phyloP scores from a whole-genome alignment of 1,284 basidiomycete species.

The Ustilago lituana region DNA sequence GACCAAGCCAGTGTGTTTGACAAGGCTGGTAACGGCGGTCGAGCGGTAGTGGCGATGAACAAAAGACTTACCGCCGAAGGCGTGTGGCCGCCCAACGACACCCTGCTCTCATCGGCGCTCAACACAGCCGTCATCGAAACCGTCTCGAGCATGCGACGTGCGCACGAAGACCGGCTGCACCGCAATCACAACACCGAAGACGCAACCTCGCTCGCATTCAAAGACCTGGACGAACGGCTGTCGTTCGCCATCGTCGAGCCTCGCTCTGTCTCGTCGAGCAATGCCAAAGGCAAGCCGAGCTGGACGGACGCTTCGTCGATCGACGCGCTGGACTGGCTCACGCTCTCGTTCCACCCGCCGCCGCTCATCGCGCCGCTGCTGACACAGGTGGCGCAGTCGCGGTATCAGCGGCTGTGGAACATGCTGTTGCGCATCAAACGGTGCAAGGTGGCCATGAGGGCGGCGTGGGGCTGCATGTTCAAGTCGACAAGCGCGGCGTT shows the following conservation, averaged over 20 bases:
- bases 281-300: conserved; percentile 8
- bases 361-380: conserved; percentile 55
- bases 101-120: conserved; percentile 42
- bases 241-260: conserved; percentile 55
- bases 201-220: conserved; percentile 39
- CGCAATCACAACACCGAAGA: conserved; percentile 20
- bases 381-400: conserved; percentile 37
- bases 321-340: conserved; percentile 57
- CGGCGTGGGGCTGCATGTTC: conserved; percentile 23
- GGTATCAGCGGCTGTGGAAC: conserved; percentile 56
- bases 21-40: conserved; percentile 1
- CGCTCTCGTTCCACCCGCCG: conserved; percentile 52
- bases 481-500: conserved; percentile 29
- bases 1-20: conserved; percentile 21
- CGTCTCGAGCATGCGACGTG: conserved; percentile 39
- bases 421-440: conserved; percentile 49
- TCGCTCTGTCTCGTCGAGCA: neutral
- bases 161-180: conserved; percentile 19
- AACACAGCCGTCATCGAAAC: conserved; percentile 56
- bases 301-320: conserved; percentile 50
- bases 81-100: conserved; percentile 49
- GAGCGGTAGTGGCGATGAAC: conserved; percentile 38
- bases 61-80: conserved; percentile 27
- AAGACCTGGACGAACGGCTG: conserved; percentile 54
- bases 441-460: conserved; percentile 44